These are phyloP conservation scores for Tolypocladium cylindrosporum DNA, from an alignment of 2,329 filamentous ascomycete species.

Conservation along the genomic window DNA sequence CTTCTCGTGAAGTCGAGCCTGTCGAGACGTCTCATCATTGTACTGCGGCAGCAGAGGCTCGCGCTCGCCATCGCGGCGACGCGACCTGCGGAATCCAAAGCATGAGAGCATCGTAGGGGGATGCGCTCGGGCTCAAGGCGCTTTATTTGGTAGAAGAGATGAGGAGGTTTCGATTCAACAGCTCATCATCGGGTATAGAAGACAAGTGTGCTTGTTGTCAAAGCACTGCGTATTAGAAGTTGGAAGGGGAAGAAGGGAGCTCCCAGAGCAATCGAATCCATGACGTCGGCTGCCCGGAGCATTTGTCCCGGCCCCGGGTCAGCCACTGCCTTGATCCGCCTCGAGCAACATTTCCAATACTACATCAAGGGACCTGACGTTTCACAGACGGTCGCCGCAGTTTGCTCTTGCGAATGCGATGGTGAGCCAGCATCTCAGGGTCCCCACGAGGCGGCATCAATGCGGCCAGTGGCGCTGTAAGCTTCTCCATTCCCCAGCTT, in stretches of 20 bases:
- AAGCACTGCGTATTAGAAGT: background rate
- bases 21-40: slow-evolving; percentile 68
- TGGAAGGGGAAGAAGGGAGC: background rate
- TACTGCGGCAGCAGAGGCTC: slow-evolving; percentile 77
- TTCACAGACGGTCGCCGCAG: background rate
- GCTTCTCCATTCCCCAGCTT: background rate
- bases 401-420: background rate
- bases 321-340: background rate
- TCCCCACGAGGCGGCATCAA: background rate
- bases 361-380: background rate
- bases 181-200: background rate
- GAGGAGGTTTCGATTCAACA: background rate
- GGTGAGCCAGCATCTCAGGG: background rate
- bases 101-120: slow-evolving; percentile 46
- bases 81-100: slow-evolving; percentile 45
- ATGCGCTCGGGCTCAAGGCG: background rate
- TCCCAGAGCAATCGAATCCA: background rate
- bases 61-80: slow-evolving; percentile 47
- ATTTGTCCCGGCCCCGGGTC: background rate
- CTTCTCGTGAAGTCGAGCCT: slow-evolving; percentile 75
- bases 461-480: background rate
- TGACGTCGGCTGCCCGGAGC: background rate
- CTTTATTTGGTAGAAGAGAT: background rate
- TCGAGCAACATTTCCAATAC: background rate
- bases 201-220: background rate